Conservation (phyloP, 495 filamentous ascomycete species). For the Hyaloscypha variabilis region DNA sequence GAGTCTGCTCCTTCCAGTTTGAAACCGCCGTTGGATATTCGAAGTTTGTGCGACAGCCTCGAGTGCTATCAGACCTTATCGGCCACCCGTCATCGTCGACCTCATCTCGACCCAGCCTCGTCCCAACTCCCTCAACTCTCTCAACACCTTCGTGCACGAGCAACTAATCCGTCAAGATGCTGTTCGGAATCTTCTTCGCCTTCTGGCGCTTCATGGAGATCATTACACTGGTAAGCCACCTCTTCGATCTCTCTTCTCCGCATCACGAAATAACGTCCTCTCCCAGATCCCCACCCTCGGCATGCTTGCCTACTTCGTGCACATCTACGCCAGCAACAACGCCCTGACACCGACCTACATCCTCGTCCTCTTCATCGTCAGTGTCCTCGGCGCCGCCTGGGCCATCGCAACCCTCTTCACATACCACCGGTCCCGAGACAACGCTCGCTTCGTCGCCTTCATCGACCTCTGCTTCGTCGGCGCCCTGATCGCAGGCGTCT, state of each 20-base stretch:
- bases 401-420: slow-evolving; percentile 77
- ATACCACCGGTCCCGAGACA: slow-evolving; percentile 71
- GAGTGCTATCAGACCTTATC: slow-evolving; percentile 1
- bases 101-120: not conserved
- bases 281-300: slow-evolving; percentile 78
- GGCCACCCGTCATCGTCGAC: not conserved
- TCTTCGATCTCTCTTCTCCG: slow-evolving; percentile 1
- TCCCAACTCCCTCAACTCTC: slow-evolving; percentile 1
- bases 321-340: slow-evolving; percentile 71
- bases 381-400: slow-evolving; percentile 79
- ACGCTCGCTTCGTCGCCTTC: slow-evolving; percentile 74
- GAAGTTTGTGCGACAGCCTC: not conserved
- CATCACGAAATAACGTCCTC: slow-evolving; percentile 17
- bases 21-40: not conserved
- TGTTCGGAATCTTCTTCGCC: slow-evolving; percentile 80
- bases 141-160: not conserved
- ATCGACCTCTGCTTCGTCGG: slow-evolving; percentile 82
- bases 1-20: not conserved
- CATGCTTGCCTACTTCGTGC: slow-evolving; percentile 86
- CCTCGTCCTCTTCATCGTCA: slow-evolving; percentile 89
- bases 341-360: slow-evolving; percentile 76
- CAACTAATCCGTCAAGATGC: slow-evolving; percentile 52
- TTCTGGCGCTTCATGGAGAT: slow-evolving; percentile 83
- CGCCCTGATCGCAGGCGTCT: slow-evolving; percentile 79
- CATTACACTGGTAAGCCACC: slow-evolving; percentile 62